Conservation (phyloP, 768 basidiomycete species). For the Tricholoma sp. region DNA sequence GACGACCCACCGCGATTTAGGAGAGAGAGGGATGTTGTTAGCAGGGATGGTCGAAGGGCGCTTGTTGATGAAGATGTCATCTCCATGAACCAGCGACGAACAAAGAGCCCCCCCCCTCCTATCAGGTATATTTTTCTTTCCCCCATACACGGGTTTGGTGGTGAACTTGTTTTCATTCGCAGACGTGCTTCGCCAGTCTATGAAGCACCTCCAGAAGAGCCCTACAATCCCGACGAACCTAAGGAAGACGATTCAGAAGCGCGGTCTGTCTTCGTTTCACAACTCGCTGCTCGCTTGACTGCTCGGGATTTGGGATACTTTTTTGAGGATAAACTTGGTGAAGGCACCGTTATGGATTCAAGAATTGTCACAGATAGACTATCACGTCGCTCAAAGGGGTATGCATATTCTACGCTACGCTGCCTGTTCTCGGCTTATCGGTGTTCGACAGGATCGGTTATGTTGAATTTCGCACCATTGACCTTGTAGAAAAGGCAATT, state of each 20-base stretch:
- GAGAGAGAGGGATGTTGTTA: conserved; percentile 34
- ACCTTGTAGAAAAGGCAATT: conserved; percentile 88
- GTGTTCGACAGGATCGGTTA: conserved; percentile 77
- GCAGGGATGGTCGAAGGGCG: conserved; percentile 33
- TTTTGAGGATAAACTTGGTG: conserved; percentile 95
- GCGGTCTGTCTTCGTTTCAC: conserved; percentile 97
- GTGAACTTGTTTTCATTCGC: conserved; percentile 7
- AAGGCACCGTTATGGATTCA: conserved; percentile 91
- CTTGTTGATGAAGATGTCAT: conserved; percentile 38
- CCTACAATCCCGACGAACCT: conserved; percentile 80
- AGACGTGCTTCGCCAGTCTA: conserved; percentile 73
- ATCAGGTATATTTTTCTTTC: conserved; percentile 35
- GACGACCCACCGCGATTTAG: conserved; percentile 48
- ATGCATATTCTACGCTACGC: conserved; percentile 18
- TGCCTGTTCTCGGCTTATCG: neutral
- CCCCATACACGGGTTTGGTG: neutral
- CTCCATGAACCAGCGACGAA: conserved; percentile 25
- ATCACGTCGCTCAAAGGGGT: conserved; percentile 98
- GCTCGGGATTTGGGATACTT: conserved; percentile 97
- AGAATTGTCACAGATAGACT: conserved; percentile 94
- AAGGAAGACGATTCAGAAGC: conserved; percentile 97
- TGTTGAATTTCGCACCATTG: conserved; percentile 91
- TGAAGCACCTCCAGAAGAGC: conserved; percentile 59
- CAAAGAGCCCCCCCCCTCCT: conserved; percentile 39
- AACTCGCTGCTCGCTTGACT: conserved; percentile 94